Conservation (phyloP, 202 grass and related monocot genomes). For the Cymbopogon flexuosus region DNA sequence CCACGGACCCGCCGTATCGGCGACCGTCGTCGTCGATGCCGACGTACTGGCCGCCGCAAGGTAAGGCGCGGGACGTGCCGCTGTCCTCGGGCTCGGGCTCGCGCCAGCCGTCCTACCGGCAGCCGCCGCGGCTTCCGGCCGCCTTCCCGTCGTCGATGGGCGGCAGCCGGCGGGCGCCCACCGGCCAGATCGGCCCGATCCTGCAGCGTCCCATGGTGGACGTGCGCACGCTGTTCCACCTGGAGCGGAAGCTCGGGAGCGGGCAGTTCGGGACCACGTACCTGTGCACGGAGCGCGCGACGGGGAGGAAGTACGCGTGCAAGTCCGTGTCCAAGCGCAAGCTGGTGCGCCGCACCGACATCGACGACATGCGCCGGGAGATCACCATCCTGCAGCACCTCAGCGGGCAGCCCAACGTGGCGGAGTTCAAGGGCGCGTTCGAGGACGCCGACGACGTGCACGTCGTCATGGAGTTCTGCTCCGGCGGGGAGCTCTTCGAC, state of each 20-base stretch:
- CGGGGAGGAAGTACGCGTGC: conserved; percentile 58
- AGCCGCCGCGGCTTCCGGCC: neutral
- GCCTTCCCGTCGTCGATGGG: neutral
- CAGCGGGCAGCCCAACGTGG: conserved; percentile 77
- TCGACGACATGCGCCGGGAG: conserved; percentile 75
- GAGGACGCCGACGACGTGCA: conserved; percentile 67
- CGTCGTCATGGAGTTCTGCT: conserved; percentile 86
- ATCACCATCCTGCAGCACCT: conserved; percentile 92
- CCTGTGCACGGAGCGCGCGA: conserved; percentile 65
- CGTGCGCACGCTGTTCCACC: conserved; percentile 43
- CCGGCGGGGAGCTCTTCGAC: conserved; percentile 86
- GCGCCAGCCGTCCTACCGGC: neutral
- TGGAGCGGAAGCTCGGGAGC: conserved; percentile 63
- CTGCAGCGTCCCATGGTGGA: conserved; percentile 54
- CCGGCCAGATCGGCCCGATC: conserved; percentile 9
- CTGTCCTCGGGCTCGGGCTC: neutral
- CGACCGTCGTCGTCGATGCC: neutral
- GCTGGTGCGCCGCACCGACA: conserved; percentile 56
- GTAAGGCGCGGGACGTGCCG: neutral
- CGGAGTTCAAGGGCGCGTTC: conserved; percentile 77
- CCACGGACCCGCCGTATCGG: conserved; percentile 3
- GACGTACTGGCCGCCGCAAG: conserved; percentile 2
- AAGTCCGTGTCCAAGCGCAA: conserved; percentile 81
- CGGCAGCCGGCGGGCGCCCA: neutral
- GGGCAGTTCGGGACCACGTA: conserved; percentile 85